Conservation (phyloP, 2,329 filamentous ascomycete species). For the Aspergillus eucalypticola region DNA sequence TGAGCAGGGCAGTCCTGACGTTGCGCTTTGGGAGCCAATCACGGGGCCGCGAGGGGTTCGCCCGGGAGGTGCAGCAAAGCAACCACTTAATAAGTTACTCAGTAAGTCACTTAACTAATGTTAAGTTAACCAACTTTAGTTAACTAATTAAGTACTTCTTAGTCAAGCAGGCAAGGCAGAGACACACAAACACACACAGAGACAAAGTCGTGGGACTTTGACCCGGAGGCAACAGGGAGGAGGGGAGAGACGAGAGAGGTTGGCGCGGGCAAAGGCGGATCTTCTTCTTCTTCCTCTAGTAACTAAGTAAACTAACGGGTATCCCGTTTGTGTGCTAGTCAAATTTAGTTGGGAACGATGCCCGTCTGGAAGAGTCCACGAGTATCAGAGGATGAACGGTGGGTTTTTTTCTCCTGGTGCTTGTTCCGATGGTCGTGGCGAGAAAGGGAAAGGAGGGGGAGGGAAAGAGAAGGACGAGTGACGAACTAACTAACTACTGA, state of each 20-base stretch:
- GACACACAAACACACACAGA: too few species aligned
- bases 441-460: conserved; percentile 2
- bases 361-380: too few species aligned
- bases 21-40: conserved; percentile 21
- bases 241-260: too few species aligned
- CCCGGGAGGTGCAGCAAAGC: conserved; percentile 11
- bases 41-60: conserved; percentile 19
- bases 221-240: neutral
- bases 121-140: too few species aligned
- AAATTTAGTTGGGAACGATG: too few species aligned
- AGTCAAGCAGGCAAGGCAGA: neutral
- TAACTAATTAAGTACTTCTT: too few species aligned
- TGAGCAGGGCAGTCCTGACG: conserved; percentile 20
- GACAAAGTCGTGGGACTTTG: neutral
- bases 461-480: neutral
- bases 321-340: neutral
- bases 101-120: too few species aligned
- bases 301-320: neutral
- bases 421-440: conserved; percentile 5
- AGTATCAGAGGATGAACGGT: too few species aligned
- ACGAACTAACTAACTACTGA: conserved; percentile 1
- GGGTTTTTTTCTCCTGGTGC: too few species aligned
- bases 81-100: too few species aligned
- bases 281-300: too few species aligned
- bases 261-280: too few species aligned